Percentiles rank a stretch among this genome's conserved stretches.
phyloP scores from a whole-genome alignment of 768 basidiomycete species.

The Boletus rex-veris region DNA sequence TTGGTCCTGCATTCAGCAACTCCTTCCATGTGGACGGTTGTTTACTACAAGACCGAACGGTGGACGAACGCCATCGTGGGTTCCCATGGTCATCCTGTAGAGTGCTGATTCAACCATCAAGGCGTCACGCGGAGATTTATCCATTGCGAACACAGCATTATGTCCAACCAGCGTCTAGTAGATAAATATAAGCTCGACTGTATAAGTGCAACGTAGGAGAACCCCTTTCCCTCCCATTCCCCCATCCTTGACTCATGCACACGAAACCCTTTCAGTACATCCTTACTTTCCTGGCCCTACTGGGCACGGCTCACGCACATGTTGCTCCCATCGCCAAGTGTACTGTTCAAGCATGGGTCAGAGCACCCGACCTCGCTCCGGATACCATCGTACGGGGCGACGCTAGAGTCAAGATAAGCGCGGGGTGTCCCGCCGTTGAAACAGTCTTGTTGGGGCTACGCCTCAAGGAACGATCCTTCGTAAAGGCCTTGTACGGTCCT shows the following conservation, averaged over 20 bases:
- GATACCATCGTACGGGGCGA: slow-evolving; percentile 8
- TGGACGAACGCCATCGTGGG: too few species aligned
- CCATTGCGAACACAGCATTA: too few species aligned
- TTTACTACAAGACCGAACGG: too few species aligned
- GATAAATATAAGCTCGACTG: too few species aligned
- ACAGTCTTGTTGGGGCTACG: slow-evolving; percentile 7
- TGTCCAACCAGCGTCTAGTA: too few species aligned
- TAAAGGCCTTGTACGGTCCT: slow-evolving; percentile 8
- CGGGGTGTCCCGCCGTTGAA: slow-evolving; percentile 8
- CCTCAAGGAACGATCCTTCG: slow-evolving; percentile 21
- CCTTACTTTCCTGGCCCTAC: slow-evolving; percentile 1
- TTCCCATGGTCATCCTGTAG: too few species aligned
- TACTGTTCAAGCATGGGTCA: slow-evolving; percentile 14
- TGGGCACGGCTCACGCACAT: background rate
- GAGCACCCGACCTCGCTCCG: slow-evolving; percentile 18
- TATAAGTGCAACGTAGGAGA: too few species aligned
- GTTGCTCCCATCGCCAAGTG: background rate
- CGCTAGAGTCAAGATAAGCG: slow-evolving; percentile 15
- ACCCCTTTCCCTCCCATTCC: background rate
- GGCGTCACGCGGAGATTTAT: too few species aligned
- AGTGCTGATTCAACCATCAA: too few species aligned
- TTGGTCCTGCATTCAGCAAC: too few species aligned
- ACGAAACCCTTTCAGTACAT: background rate
- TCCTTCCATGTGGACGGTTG: too few species aligned
- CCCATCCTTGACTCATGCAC: background rate